Evolutionary conservation across 495 filamentous ascomycete species (phyloP).

Genomic region (Evernia prunastri): DNA sequence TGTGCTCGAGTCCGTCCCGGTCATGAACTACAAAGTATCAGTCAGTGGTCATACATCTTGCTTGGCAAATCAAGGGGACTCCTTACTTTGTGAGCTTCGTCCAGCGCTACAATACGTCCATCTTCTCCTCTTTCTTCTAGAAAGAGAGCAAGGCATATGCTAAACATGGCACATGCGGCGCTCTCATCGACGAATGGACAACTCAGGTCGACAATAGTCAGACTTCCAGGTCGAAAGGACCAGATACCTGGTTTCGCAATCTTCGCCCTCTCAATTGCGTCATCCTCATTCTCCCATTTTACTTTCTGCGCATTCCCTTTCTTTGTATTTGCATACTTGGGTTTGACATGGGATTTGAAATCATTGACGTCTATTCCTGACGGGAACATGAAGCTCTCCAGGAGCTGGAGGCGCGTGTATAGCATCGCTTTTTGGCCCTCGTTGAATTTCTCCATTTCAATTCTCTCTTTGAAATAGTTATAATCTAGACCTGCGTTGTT

Average conservation of each 20-base stretch:
- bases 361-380: background rate
- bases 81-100: constrained; percentile 53
- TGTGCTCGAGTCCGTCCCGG: constrained; percentile 36
- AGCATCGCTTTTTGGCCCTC: constrained; percentile 33
- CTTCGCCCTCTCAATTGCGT: constrained; percentile 13
- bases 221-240: constrained; percentile 39
- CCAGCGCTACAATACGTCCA: constrained; percentile 50
- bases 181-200: constrained; percentile 64
- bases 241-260: constrained; percentile 25
- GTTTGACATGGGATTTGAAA: background rate
- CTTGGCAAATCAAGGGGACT: background rate
- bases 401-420: constrained; percentile 35
- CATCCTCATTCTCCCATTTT: background rate
- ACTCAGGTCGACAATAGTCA: constrained; percentile 70
- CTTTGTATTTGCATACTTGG: background rate
- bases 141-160: constrained; percentile 58
- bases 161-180: constrained; percentile 62
- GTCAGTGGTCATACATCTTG: background rate
- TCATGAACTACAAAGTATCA: constrained; percentile 41
- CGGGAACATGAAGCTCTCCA: constrained; percentile 39
- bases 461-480: constrained; percentile 35
- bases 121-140: constrained; percentile 41
- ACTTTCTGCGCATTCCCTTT: background rate
- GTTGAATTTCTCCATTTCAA: constrained; percentile 27
- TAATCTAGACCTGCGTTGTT: constrained; percentile 45